Evolutionary conservation across 2,329 filamentous ascomycete genomes (phyloP), one percentile per base, ranked within the genome.

Genomic region (Anisogramma anomala): DNA sequence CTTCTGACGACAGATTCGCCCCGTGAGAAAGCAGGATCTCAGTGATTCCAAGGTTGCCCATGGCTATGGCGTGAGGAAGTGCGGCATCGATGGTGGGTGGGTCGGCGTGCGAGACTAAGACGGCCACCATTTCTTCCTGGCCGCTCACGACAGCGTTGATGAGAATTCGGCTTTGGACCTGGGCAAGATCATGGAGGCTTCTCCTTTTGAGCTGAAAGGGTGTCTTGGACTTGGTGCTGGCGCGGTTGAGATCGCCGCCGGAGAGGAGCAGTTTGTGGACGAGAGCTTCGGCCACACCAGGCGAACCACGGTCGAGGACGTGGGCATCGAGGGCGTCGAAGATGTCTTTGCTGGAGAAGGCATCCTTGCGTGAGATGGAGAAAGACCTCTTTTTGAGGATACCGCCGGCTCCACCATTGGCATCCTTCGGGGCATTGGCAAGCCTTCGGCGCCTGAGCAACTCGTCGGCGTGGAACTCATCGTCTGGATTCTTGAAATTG

Each of bases 251-350:
- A 38, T 74, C 68, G 3, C 71, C 67, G 11, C 73, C 73, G 1
- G 62, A 65, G 1, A 60, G 55, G 26, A 62, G 59, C 25, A 77
- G 56, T 53, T 69, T 72, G 3, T 55, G 58, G 22, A 77, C 65
- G 18, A 77, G 60, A 0, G 68, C 69, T 50, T 76, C 69, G n/a
- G 70, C 72, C 4, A 77, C 66, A 7, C 68, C 72, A 0, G 72
- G 64, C 0, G 69, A 65, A 10, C 72, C 71, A 13, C 56, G 57
- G 34, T 65, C 68, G 26, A 60, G 55, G 42, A 77, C 62, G 50
- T 72, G 71, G 31, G 59, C 57, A 34, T 67, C 58, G 39, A 77
- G 59, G 11, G 67, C 66, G 36, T 68, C 66, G 36, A 74, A 68
- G 15, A 76, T 64, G 47, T 76, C 67, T 32, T 62, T 65, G 9